These are phyloP conservation scores for Metroxylon sagu DNA, from an alignment of 176 grass and related monocot species.

Conservation along the genomic window DNA sequence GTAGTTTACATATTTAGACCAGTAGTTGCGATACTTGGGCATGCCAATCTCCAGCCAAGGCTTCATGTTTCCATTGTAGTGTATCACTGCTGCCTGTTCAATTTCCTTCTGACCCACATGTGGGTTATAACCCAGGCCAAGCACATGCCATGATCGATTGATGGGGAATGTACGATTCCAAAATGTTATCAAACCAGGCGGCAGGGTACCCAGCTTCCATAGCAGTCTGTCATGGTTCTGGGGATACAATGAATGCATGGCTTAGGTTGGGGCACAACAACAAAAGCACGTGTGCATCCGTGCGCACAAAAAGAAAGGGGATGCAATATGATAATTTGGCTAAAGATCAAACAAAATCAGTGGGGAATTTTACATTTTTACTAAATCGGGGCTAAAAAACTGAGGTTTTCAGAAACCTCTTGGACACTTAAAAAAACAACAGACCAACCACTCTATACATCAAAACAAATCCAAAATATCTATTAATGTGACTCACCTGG, in stretches of 20 bases:
- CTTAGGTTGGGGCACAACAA: no score
- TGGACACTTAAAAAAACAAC: background rate
- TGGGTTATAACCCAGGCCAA: constrained; percentile 84
- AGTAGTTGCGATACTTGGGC: constrained; percentile 65
- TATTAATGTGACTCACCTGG: no score
- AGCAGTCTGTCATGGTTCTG: constrained; percentile 10
- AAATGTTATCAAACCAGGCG: constrained; percentile 77
- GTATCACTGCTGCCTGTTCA: constrained; percentile 52
- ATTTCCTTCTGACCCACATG: constrained; percentile 60
- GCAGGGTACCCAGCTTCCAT: constrained; percentile 9
- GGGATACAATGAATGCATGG: background rate
- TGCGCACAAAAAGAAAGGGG: no score
- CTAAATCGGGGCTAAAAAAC: no score
- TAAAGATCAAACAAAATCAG: no score
- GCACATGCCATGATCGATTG: constrained; percentile 60
- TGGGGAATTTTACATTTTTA: no score
- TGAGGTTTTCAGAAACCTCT: no score
- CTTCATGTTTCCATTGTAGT: constrained; percentile 94
- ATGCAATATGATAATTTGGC: no score
- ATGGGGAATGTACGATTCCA: constrained; percentile 66
- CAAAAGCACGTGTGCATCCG: no score
- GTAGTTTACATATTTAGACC: constrained; percentile 53
- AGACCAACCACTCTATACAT: background rate
- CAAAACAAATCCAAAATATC: constrained; percentile 6
- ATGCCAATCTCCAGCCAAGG: constrained; percentile 90